Evolutionary conservation across 306 rosid genomes (phyloP), one percentile per base, ranked within the genome.

Genomic region (Senna siamea): DNA sequence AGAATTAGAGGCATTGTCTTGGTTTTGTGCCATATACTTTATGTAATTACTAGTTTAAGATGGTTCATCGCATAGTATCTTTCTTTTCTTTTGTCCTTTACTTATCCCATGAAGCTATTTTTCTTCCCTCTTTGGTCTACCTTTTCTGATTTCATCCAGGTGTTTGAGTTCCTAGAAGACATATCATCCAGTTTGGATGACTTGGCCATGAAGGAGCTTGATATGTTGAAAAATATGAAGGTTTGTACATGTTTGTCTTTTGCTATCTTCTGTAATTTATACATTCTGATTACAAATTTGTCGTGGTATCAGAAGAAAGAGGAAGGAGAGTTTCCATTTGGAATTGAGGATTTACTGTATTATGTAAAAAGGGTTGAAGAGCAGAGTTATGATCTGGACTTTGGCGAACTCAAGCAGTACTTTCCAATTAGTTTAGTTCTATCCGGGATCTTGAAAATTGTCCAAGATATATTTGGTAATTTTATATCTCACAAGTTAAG

Each of bases 321-420:
- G 85, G 97, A 94, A 87, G 99, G 99, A 32, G 97, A 90, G 10
- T 57, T 76, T 80, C 87, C 97, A 38, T 94, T 94, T 78, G 99
- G 96, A 82, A 81, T 84, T 48, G 97, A 91, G 85, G 99, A 94
- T 80, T 77, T 94, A 60, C 82, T 76, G 20, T 94, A 89, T 82
- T 94, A 94, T 76, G 79, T 82, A 75, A 94, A 87, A 78, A 87
- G 84, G 78, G 84, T 88, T 73, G 93, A 89, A 84, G 88, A 86
- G 56, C 88, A 89, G 78, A 85, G 78, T 65, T 87, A 82, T 71
- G 83, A 85, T 81, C 62, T 94, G 80, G 96, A 89, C 83, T 83
- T 89, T 66, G 89, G 84, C 62, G 86, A 80, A 86, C 92, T 94
- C 65, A 92, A 92, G 85, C 96, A 92, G 83, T 94, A 87, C 85